Conservation (phyloP, 2,329 filamentous ascomycete genomes). For the Bipolaris gigantea region DNA sequence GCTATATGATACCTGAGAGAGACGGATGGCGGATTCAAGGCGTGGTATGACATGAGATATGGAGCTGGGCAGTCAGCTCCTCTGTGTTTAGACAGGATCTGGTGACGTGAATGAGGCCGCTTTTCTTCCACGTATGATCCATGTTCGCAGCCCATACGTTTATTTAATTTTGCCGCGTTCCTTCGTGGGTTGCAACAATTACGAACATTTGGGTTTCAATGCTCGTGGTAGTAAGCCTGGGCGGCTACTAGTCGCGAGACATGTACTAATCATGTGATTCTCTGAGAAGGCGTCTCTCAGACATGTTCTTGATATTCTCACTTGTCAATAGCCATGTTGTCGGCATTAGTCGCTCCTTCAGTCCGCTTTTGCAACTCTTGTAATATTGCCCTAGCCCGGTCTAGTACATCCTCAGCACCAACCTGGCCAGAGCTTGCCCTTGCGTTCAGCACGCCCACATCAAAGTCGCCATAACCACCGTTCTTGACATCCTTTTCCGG, state of each 20-base stretch:
- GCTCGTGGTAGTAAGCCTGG: neutral
- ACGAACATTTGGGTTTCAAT: neutral
- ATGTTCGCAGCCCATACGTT: neutral
- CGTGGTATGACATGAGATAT: neutral
- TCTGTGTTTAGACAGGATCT: neutral
- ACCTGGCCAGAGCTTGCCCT: slow-evolving; percentile 77
- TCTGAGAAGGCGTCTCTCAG: neutral
- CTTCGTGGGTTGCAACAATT: neutral
- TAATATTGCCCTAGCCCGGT: slow-evolving; percentile 60
- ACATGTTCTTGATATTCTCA: slow-evolving; percentile 5
- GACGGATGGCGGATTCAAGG: neutral
- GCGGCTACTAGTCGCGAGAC: neutral
- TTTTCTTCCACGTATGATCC: neutral
- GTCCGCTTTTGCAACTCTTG: slow-evolving; percentile 37
- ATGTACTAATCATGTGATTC: neutral
- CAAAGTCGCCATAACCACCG: slow-evolving; percentile 60
- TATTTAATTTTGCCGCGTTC: neutral
- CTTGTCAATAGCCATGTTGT: slow-evolving; percentile 27
- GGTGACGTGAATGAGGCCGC: neutral
- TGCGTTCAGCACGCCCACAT: slow-evolving; percentile 89
- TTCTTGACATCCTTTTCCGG: slow-evolving; percentile 44
- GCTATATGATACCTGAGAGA: neutral
- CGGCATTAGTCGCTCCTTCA: slow-evolving; percentile 10
- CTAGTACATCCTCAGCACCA: slow-evolving; percentile 82
- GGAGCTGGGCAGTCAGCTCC: neutral